Base-by-base conservation (phyloP, 306 rosid genomes). In the Argentina anserina region DNA sequence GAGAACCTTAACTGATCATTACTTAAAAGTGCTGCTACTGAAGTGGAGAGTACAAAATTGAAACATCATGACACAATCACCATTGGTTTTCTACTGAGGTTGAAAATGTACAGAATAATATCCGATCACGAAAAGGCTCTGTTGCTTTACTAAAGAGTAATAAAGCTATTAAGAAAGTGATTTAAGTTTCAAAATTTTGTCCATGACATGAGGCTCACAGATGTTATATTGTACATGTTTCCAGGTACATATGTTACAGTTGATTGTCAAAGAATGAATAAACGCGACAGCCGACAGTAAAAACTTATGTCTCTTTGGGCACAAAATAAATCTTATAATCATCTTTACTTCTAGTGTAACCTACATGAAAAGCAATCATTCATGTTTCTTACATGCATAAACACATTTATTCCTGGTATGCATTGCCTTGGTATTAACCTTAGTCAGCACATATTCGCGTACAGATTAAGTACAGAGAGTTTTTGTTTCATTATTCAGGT, bases 61-160 rank as follows among this genome's bases (percentile, higher is more conserved):
- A 11, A 33, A 21, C 60, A 31, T n/a, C 49, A 45, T 26, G 42
- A 31, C 7, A 33, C 3, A 26, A 71, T 39, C 75, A 55, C 40
- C 53, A 39, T 8, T 8, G 17, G 65, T 40, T 23, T 69, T 21
- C 47, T 25, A 20, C 65, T n/a, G n/a, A 39, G 39, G 53, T 37
- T 17, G 39, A 66, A 67, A 26, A 1, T 6, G 47, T 33, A 29
- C 25, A 23, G 42, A 75, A 56, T 45, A 31, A 56, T 64, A 41
- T 67, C 42, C 39, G n/a, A 56, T 14, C 29, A 34, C 13, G 17
- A 66, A 40, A 21, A 11, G 52, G 15, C 66, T 53, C 11, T 39
- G 73, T 31, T 46, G 60, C 56, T 29, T 66, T 66, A 55, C 39
- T 62, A n/a, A 62, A 62, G 46, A 20, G 40, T n/a, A 17, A 73